Base-by-base conservation (phyloP, 176 grass and related monocot genomes). In the Secale cereale region DNA sequence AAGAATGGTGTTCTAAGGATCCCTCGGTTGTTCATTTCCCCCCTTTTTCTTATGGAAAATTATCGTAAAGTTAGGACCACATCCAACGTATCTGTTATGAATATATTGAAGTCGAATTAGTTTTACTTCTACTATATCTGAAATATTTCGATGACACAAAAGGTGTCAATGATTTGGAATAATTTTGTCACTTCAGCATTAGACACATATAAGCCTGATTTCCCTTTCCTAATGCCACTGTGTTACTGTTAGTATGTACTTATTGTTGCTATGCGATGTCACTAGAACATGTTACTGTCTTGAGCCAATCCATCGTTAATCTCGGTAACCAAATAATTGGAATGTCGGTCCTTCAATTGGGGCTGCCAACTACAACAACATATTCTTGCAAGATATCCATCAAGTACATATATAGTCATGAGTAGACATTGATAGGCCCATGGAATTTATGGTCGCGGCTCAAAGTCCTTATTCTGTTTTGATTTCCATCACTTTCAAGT, bases 401-500 rank as follows among this genome's bases (percentile, higher is more conserved):
- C 83, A 73, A 66, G 32, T 65, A 79, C 79, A 4, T 12, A 52
- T 6, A 10, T 59, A 48, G 80, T 60, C 84, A 86, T 33, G 74
- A 74, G 80, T 25, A 74, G 88, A 83, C 74, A 79, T 9, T 19
- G 80, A 86, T 74, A 83, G 56, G 74, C 45, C 28, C 1, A 3
- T 46, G 2, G 79, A 82, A 65, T 86, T 72, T 64, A 82, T 65
- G 65, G 73, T 52, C 33, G 31, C n/a, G 13, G 39, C 11, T 31
- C 29, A 61, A 77, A 82, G 77, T 50, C 73, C 72, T 82, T 77
- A 50, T 73, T 65, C 57, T 31, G 5, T 50, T 69, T 25, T 86
- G 65, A 12, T 61, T 69, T 82, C 65, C 66, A 78, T 83, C 79
- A 13, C 83, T 86, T 81, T 86, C 83, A 19, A 15, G 19, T 14